Conservation (phyloP, 2,329 filamentous ascomycete species). For the Colletotrichum euphorbiae region DNA sequence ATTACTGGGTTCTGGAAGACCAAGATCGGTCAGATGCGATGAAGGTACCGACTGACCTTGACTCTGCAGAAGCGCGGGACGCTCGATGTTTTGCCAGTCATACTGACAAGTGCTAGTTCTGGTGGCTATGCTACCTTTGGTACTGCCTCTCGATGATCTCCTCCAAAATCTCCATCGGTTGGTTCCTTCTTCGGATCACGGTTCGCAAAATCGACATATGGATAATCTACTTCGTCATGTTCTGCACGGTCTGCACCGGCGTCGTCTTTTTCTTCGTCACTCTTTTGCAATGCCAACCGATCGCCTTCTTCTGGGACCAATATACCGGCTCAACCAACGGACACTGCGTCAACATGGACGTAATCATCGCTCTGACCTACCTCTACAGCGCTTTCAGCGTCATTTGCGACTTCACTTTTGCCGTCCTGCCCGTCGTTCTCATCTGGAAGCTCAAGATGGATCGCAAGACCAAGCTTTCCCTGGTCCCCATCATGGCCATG, state of each 20-base stretch:
- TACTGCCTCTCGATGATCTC: constrained; percentile 53
- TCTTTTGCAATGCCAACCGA: constrained; percentile 46
- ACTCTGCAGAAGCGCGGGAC: too few species aligned
- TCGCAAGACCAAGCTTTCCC: constrained; percentile 60
- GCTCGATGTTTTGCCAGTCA: background rate
- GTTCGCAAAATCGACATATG: constrained; percentile 41
- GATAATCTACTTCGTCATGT: constrained; percentile 47
- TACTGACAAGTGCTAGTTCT: constrained; percentile 43
- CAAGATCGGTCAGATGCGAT: constrained; percentile 48
- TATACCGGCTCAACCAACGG: constrained; percentile 29
- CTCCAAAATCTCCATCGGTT: constrained; percentile 47
- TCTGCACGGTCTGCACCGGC: constrained; percentile 45
- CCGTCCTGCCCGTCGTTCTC: constrained; percentile 65
- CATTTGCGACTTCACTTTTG: constrained; percentile 63
- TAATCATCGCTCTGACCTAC: constrained; percentile 65
- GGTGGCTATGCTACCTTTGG: constrained; percentile 55
- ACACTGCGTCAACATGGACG: constrained; percentile 47
- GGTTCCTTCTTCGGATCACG: constrained; percentile 45
- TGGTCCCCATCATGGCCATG: constrained; percentile 66
- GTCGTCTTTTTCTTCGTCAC: constrained; percentile 48
- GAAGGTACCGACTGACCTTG: constrained; percentile 45
- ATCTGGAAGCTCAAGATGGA: constrained; percentile 68
- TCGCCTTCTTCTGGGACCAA: constrained; percentile 47
- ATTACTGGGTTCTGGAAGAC: constrained; percentile 47
- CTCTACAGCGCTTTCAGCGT: constrained; percentile 63